Evolutionary conservation across 176 grass and related monocot species (phyloP), one percentile per base, ranked within the genome.

Genomic region (Hyparrhenia diplandra): DNA sequence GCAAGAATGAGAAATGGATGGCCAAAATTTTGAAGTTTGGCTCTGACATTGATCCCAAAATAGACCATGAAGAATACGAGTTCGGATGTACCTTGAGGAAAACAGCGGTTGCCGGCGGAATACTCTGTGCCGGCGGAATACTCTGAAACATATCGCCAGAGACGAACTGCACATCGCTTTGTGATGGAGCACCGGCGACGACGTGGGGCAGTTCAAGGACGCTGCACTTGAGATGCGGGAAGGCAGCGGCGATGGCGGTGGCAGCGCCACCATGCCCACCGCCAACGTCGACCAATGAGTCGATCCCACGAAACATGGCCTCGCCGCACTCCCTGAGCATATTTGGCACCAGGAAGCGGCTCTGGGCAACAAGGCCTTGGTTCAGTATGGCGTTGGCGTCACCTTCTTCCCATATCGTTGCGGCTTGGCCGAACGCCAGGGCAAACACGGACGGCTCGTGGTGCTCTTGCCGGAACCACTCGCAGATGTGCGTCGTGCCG

Each of bases 171-270:
- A 45, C 11, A 3, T 45, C 14, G 42, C 13, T 4, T 14, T 45
- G 0, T 2, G 42, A 14, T 13, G 42, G 42, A 14, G 42, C 42
- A 5, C 13, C 1, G 13, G 42, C 42, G 42, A 14, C 42, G 13
- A 47, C 45, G 45, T 47, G 45, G 0, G 45, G 45, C 14, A 47
- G 45, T 0, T 47, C 45, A 16, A 47, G 14, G 3, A 47, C 45
- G 45, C 14, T 85, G 47, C 77, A 90, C 54, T 90, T 69, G 29
- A 93, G 8, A 2, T 74, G 27, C 13, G 84, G 87, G 55, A 85
- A 93, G 11, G 80, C 81, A 32, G 69, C 74, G 0, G 80, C 55
- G 34, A 90, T 83, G 27, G 80, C 36, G 13, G 9, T 58, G 14
- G 84, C 73, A 6, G 69, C 59, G 1, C 49, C 10, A 1, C 88